Percentiles rank a stretch among this genome's conserved stretches.
phyloP scores from a whole-genome alignment of 352 stramenopile species.

The Pythium oligandrum region DNA sequence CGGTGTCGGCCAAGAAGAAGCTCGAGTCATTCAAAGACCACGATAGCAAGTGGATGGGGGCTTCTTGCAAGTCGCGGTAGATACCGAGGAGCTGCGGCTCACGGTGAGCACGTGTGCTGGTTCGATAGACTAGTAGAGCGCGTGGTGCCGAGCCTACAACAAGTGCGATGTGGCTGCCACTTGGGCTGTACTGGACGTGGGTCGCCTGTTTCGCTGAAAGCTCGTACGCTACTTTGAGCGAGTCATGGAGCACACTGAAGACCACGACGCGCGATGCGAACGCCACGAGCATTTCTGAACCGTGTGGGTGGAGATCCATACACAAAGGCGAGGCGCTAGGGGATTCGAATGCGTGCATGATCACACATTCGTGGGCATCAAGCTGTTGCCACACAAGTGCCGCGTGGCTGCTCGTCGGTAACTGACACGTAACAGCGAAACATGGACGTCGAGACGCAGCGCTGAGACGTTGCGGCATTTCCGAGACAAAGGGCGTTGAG shows the following conservation, averaged over 20 bases:
- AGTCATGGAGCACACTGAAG: slow-evolving; percentile 58
- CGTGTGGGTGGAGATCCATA: slow-evolving; percentile 56
- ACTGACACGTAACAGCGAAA: slow-evolving; percentile 39
- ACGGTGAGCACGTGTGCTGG: slow-evolving; percentile 30
- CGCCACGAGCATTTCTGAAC: slow-evolving; percentile 43
- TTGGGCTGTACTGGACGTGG: slow-evolving; percentile 57
- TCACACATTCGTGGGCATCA: slow-evolving; percentile 54
- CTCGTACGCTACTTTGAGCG: slow-evolving; percentile 57
- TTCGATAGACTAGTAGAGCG: slow-evolving; percentile 47
- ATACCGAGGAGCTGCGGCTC: slow-evolving; percentile 45
- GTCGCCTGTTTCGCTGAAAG: slow-evolving; percentile 55
- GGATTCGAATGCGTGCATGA: slow-evolving; percentile 39
- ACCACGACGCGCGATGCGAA: slow-evolving; percentile 55
- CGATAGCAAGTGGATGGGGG: slow-evolving; percentile 27
- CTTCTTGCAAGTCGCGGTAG: slow-evolving; percentile 37
- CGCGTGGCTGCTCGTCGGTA: slow-evolving; percentile 31
- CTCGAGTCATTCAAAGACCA: slow-evolving; percentile 49
- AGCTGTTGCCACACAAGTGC: slow-evolving; percentile 62
- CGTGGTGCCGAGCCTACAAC: slow-evolving; percentile 34
- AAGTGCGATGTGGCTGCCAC: slow-evolving; percentile 23
- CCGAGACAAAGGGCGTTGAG: slow-evolving; percentile 36
- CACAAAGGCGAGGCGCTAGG: slow-evolving; percentile 28
- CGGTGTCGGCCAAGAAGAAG: slow-evolving; percentile 35
- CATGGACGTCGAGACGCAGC: slow-evolving; percentile 37
- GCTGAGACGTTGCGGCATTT: slow-evolving; percentile 33